A percentile compares a stretch with the other conserved stretches of the same genome.
These are phyloP conservation scores for Dendrostoma leiphaemia DNA, from an alignment of 2,329 filamentous ascomycete species.

Conservation along the genomic window DNA sequence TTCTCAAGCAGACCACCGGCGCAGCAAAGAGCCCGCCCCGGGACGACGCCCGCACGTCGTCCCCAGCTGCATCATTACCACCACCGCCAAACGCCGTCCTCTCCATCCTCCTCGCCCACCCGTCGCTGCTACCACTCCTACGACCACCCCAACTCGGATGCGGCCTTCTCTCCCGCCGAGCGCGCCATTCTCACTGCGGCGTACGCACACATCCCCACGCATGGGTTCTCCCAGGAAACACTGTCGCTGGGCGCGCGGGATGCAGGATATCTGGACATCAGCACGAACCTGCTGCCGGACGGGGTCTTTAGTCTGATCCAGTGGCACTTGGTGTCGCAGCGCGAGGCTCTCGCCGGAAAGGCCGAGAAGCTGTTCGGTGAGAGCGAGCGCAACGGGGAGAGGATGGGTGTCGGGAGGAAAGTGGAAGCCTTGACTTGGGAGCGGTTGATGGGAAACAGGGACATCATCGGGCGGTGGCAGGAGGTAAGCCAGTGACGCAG, in stretches of 20 bases:
- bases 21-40: background rate
- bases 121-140: slow-evolving; percentile 66
- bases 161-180: slow-evolving; percentile 67
- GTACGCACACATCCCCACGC: slow-evolving; percentile 70
- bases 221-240: slow-evolving; percentile 77
- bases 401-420: slow-evolving; percentile 55
- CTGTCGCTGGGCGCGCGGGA: slow-evolving; percentile 78
- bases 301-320: slow-evolving; percentile 79
- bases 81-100: no score
- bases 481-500: slow-evolving; percentile 62
- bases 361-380: slow-evolving; percentile 38
- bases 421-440: slow-evolving; percentile 73
- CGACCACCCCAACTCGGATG: slow-evolving; percentile 60
- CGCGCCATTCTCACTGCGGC: slow-evolving; percentile 77
- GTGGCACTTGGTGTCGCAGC: slow-evolving; percentile 70
- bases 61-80: background rate
- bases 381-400: slow-evolving; percentile 28
- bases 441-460: slow-evolving; percentile 70
- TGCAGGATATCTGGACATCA: slow-evolving; percentile 82
- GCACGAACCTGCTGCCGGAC: slow-evolving; percentile 75
- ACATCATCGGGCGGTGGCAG: slow-evolving; percentile 77
- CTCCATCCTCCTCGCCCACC: slow-evolving; percentile 2
- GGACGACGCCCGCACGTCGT: no score
- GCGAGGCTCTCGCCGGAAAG: slow-evolving; percentile 53
- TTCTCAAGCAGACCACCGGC: background rate